phyloP scores from a whole-genome alignment of 257 asterid genomes.

The Solanum habrochaites region DNA sequence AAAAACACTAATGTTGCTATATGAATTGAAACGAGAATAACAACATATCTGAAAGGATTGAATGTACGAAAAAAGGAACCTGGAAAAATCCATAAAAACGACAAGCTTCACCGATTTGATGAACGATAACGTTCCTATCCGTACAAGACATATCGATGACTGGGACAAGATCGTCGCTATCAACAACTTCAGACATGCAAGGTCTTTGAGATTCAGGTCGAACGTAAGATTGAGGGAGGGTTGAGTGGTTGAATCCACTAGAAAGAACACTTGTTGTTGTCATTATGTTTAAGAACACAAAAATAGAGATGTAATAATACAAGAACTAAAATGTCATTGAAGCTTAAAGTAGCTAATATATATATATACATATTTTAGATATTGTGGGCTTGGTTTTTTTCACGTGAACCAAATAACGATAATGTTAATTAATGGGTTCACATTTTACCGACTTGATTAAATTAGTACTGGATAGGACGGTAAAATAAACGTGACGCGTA shows the following conservation, averaged over 20 bases:
- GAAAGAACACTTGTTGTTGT: conserved; percentile 38
- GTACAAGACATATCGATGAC: conserved; percentile 33
- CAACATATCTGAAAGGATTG: not conserved
- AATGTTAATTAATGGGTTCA: not conserved
- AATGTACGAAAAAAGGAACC: conserved; percentile 15
- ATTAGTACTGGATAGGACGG: not conserved
- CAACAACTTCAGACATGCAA: conserved; percentile 26
- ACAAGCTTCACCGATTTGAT: conserved; percentile 55
- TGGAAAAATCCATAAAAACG: conserved; percentile 58
- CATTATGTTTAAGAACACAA: conserved; percentile 6
- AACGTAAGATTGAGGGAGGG: conserved; percentile 55
- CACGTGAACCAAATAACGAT: not conserved
- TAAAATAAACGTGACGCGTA: not conserved
- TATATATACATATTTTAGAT: not conserved
- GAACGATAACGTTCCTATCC: conserved; percentile 21
- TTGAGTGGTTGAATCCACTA: conserved; percentile 23
- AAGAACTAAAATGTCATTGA: not conserved
- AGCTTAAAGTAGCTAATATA: not conserved
- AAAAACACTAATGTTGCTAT: not conserved
- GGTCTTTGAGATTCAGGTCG: conserved; percentile 74
- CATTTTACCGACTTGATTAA: not conserved
- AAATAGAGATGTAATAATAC: not conserved
- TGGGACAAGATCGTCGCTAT: conserved; percentile 41
- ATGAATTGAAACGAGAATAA: not conserved
- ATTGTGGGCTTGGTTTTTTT: not conserved